Evolutionary conservation across 371 early-diverging fungal species (phyloP), one percentile per base, ranked within the genome.

Genomic region (Rhizomucor miehei): DNA sequence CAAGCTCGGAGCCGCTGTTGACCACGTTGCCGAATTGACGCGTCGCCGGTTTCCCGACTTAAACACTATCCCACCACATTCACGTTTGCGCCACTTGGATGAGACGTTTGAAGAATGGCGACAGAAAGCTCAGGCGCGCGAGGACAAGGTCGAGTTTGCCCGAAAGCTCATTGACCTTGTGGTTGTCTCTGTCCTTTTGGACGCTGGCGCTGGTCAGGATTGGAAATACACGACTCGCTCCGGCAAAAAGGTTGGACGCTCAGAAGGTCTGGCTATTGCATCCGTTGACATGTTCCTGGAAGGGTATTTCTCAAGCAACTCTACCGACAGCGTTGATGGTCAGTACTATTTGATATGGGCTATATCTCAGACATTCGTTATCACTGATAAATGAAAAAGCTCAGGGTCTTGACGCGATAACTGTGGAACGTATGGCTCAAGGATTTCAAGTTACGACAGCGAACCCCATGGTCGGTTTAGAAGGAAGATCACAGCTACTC

Each of bases 201-300:
- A 96, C 65, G 97, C 97, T 9, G 97, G 97, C 0, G 97, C 97
- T 1, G 97, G 97, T 4, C 80, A 79, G 58, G 50, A 59, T 8
- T 96, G 95, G 95, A 71, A 62, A 19, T 94, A 85, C 69, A 64
- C 64, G 40, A 85, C 83, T 29, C 46, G 43, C 24, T 19, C 37
- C 1, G 70, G 68, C 5, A 49, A 58, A 19, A 59, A 57, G 23
- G 58, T 80, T 9, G 82, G 89, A 5, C 76, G 97, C 20, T 90
- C 92, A 0, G 97, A 96, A 64, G 97, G 95, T 0, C 67, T 96
- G 29, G 97, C 89, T 0, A 63, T 96, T 36, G 97, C 95, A 0
- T 86, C 91, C 0, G 74, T 89, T 52, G 85, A 89, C 59, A 93
- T 94, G 94, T 96, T 95, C 66, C 62, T 81, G 46, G 57, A 65